Percentiles rank a stretch among this genome's conserved stretches.
Evolutionary conservation across 192 early-diverging fungal species (phyloP).

Genomic region (Dimargaris verticillata): DNA sequence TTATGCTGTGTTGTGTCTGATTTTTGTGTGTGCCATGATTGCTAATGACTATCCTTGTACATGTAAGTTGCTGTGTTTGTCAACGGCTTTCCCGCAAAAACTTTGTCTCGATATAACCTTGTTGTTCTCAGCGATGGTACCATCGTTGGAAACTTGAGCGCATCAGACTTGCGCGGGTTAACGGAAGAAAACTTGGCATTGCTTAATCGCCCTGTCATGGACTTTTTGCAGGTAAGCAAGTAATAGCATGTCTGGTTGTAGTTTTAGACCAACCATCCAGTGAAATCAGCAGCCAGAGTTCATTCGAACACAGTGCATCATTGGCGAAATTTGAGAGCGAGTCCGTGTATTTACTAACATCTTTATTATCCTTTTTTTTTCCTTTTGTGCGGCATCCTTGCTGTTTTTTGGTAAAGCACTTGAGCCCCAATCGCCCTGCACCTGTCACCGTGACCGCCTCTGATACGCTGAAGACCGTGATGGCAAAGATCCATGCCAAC

Average conservation of each 20-base stretch:
- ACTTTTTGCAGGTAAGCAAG: neutral
- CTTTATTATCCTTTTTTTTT: too few relatives aligned
- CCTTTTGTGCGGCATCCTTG: too few relatives aligned
- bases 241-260: too few relatives aligned
- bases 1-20: neutral
- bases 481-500: slow-evolving; percentile 23
- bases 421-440: neutral
- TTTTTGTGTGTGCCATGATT: neutral
- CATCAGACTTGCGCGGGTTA: slow-evolving; percentile 10
- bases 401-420: too few relatives aligned
- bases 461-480: slow-evolving; percentile 19
- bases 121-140: neutral
- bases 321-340: too few relatives aligned
- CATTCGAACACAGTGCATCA: too few relatives aligned
- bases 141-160: slow-evolving; percentile 11
- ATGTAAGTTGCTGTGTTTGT: neutral
- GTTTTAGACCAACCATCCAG: too few relatives aligned
- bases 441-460: slow-evolving; percentile 15
- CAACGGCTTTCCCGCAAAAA: neutral
- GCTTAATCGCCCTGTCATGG: slow-evolving; percentile 8
- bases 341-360: too few relatives aligned
- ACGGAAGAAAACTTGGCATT: neutral
- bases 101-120: neutral
- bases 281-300: too few relatives aligned
- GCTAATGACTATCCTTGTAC: neutral